Base-by-base conservation (phyloP, 1,284 basidiomycete genomes). In the Grifola frondosa region DNA sequence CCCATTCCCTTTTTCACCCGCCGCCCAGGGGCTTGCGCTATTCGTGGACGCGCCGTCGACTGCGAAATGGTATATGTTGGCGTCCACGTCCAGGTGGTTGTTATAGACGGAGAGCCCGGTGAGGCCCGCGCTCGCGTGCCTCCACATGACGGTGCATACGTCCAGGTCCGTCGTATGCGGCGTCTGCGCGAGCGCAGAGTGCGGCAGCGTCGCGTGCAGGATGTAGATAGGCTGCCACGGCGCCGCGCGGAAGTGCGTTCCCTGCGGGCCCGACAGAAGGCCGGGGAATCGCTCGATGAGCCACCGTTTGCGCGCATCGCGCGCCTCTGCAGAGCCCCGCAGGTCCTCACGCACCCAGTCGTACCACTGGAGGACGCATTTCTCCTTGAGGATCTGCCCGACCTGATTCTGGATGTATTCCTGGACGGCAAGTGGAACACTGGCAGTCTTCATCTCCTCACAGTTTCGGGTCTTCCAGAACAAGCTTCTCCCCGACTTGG, bases 301-400 rank as follows among this genome's bases (percentile, higher is more conserved):
- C 5, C 16, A 11, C 13, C n/a, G 26, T 22, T 48, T 48, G n/a
- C 34, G 22, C 8, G 7, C 20, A 25, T 26, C 13, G 13, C 41
- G 30, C 20, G 13, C 16, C 13, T 11, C 19, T 4, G 11, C 12
- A 15, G 37, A 17, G 8, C 15, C 4, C 11, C 47, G 40, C 4
- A 48, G 31, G 15, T 53, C 51, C 17, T 53, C 51, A 16, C 41
- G 46, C 5, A 23, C 28, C 48, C 51, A 53, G 12, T 40, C 15
- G 2, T 22, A 5, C 42, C 40, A 47, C 6, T 32, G 30, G 2
- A 21, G 30, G 3, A 6, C 23, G 9, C 46, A 37, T 1, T 29
- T 36, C 23, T 44, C 42, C 9, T 24, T 32, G 3, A 47, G 26
- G 9, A 48, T 29, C 16, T 40, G 42, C 15, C 48, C 42, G 10